Evolutionary conservation across 306 rosid genomes (phyloP).

Genomic region (Citrullus colocynthis): DNA sequence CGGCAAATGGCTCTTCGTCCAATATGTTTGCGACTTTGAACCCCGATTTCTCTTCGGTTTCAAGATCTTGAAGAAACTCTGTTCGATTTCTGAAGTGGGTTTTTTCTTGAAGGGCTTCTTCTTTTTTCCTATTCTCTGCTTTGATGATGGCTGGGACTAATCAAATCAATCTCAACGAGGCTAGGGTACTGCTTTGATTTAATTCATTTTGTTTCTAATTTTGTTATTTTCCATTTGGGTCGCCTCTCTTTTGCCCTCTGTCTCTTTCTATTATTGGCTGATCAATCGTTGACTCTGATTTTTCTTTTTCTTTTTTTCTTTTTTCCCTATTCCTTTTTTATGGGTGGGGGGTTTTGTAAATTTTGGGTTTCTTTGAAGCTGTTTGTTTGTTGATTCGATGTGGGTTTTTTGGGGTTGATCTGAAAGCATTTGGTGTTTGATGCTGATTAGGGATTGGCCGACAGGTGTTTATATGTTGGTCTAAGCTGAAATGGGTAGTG

Average conservation of each 20-base stretch:
- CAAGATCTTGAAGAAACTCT: conserved; percentile 3
- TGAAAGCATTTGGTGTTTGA: not conserved
- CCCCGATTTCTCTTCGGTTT: not conserved
- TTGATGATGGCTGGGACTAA: conserved; percentile 53
- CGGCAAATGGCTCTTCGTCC: not conserved
- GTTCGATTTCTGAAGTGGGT: not conserved
- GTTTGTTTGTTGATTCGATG: not conserved
- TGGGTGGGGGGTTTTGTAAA: not conserved
- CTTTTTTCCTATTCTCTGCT: not conserved
- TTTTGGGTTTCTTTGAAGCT: not conserved
- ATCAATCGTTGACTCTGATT: conserved; percentile 8
- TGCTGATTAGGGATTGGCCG: not conserved
- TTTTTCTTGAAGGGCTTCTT: not conserved
- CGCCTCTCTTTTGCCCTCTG: not conserved
- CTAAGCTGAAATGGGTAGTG: not conserved
- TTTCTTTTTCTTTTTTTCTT: not conserved
- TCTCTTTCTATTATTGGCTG: not conserved
- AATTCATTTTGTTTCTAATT: not conserved
- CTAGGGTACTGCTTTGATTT: conserved; percentile 33
- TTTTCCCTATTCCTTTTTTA: not conserved
- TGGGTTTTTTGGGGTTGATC: not conserved
- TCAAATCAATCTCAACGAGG: conserved; percentile 56
- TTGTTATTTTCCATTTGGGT: not conserved
- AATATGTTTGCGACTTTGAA: conserved; percentile 15
- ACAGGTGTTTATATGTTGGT: not conserved